These are phyloP conservation scores for Capronia epimyces DNA, from an alignment of 2,329 filamentous ascomycete species.

Conservation along the genomic window DNA sequence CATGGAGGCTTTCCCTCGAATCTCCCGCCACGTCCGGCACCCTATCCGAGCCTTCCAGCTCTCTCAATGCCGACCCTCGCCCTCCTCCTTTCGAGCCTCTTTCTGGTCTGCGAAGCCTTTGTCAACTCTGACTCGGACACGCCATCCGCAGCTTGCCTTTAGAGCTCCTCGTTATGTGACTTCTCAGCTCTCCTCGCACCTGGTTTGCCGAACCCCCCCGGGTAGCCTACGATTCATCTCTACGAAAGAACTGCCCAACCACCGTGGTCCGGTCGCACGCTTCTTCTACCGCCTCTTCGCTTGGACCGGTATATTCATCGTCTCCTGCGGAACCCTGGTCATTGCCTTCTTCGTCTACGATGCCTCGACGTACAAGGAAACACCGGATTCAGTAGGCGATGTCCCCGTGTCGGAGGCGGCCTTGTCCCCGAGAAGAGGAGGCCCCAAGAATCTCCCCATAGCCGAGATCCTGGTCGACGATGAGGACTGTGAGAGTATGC, in stretches of 20 bases:
- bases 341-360: slow-evolving; percentile 91
- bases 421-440: slow-evolving; percentile 72
- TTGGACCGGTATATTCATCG: slow-evolving; percentile 67
- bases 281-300: slow-evolving; percentile 66
- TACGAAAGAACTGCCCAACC: slow-evolving; percentile 34
- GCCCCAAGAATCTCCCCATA: slow-evolving; percentile 92
- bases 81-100: neutral
- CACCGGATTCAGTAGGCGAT: slow-evolving; percentile 58
- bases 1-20: slow-evolving; percentile 22
- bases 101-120: slow-evolving; percentile 6
- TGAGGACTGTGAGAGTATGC: slow-evolving; percentile 68
- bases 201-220: slow-evolving; percentile 2
- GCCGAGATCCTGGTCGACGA: slow-evolving; percentile 84
- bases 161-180: neutral
- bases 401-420: slow-evolving; percentile 80
- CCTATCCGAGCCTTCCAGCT: slow-evolving; percentile 6
- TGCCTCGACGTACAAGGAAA: slow-evolving; percentile 78
- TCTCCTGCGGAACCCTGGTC: slow-evolving; percentile 63
- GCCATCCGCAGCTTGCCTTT: neutral
- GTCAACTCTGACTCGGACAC: slow-evolving; percentile 7
- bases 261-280: slow-evolving; percentile 38
- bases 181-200: slow-evolving; percentile 4
- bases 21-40: slow-evolving; percentile 14
- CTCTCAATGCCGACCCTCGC: slow-evolving; percentile 2
- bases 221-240: slow-evolving; percentile 27